Conservation (phyloP, 176 grass and related monocot species). For the Coix lacrymajobi region DNA sequence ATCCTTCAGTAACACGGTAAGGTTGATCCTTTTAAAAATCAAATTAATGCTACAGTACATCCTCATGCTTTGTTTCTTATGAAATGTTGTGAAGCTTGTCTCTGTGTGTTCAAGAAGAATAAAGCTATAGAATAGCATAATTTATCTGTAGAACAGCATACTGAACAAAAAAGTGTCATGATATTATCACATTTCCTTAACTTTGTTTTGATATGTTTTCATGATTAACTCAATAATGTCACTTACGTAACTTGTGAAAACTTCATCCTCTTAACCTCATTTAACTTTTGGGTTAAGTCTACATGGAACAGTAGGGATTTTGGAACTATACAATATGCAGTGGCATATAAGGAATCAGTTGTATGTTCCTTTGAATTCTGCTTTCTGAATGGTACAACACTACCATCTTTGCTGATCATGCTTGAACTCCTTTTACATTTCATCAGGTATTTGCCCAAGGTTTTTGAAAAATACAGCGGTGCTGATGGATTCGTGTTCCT, state of each 20-base stretch:
- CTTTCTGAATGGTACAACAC: not conserved
- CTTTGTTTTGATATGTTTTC: not conserved
- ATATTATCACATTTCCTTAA: not conserved
- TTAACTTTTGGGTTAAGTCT: not conserved
- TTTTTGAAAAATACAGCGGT: constrained; percentile 71
- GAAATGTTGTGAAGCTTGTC: not conserved
- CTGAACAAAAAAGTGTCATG: not conserved
- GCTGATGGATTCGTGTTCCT: constrained; percentile 97
- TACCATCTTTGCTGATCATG: constrained; percentile 22
- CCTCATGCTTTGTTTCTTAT: not conserved
- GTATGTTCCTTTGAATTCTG: not conserved
- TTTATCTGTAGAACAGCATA: not conserved
- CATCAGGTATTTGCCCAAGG: constrained; percentile 84
- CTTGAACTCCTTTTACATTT: not conserved
- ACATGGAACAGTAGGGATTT: not conserved
- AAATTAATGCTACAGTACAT: not conserved
- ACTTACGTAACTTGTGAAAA: not conserved
- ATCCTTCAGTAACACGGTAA: not conserved
- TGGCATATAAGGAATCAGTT: not conserved
- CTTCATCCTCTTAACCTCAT: not conserved
- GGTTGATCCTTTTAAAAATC: not conserved
- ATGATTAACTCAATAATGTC: not conserved
- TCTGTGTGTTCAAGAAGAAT: not conserved
- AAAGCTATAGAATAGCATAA: not conserved
- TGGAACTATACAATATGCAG: not conserved